Percentiles rank a stretch among this genome's conserved stretches.
Evolutionary conservation across 108 stramenopile species (phyloP).

Genomic region (Fragilaria crotonensis): DNA sequence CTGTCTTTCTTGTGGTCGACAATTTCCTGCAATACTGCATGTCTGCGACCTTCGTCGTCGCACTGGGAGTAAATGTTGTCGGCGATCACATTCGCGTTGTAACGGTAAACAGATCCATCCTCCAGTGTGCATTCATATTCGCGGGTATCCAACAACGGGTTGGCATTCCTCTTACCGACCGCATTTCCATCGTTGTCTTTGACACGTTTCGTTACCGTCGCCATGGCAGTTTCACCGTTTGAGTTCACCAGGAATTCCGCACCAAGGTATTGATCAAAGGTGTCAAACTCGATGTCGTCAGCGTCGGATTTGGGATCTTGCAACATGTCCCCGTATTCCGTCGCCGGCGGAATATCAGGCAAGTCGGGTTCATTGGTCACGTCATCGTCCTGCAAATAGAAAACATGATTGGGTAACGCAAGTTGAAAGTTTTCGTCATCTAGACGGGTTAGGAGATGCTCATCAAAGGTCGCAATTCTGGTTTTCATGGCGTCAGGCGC

Average conservation of each 20-base stretch:
- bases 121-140: slow-evolving; percentile 24
- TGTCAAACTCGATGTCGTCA: neutral
- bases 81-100: slow-evolving; percentile 35
- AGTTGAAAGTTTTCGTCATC: neutral
- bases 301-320: neutral
- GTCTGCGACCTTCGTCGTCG: slow-evolving; percentile 26
- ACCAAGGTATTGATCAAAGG: neutral
- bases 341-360: neutral
- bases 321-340: neutral
- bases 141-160: slow-evolving; percentile 31
- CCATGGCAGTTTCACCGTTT: neutral
- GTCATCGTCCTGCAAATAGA: neutral
- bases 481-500: no score
- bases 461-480: no score
- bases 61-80: slow-evolving; percentile 27
- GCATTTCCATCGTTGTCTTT: slow-evolving; percentile 3
- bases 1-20: slow-evolving; percentile 23
- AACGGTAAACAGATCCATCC: slow-evolving; percentile 22
- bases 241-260: neutral
- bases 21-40: slow-evolving; percentile 14
- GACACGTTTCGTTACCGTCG: neutral
- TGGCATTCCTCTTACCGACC: slow-evolving; percentile 19
- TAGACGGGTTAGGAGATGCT: neutral
- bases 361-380: neutral
- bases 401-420: neutral